Evolutionary conservation across 495 filamentous ascomycete genomes (phyloP).

Genomic region (Margaritispora aquatica): DNA sequence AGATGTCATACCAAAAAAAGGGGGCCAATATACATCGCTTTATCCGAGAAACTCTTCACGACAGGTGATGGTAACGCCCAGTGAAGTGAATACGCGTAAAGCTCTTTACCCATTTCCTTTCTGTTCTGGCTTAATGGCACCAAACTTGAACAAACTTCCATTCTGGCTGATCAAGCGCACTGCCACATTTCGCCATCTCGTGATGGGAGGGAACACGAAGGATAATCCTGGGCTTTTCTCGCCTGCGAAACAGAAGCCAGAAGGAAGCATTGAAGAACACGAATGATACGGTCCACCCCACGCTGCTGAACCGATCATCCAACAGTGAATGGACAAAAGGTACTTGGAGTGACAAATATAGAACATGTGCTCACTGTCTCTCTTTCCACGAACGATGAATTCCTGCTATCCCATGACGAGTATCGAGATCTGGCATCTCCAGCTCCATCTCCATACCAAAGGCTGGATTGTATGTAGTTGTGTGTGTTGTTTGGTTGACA

Average conservation of each 20-base stretch:
- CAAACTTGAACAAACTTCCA: background rate
- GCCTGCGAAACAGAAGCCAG: background rate
- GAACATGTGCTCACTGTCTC: constrained; percentile 1
- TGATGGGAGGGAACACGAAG: constrained; percentile 6
- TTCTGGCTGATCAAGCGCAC: background rate
- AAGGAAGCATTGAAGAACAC: background rate
- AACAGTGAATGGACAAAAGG: background rate
- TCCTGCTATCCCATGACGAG: constrained; percentile 1
- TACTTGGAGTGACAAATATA: constrained; percentile 11
- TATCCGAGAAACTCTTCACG: too few relatives aligned
- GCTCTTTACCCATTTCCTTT: background rate
- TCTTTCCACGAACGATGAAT: background rate
- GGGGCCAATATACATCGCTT: too few relatives aligned
- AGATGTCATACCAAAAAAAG: too few relatives aligned
- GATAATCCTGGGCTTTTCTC: background rate
- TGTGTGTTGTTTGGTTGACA: too few relatives aligned
- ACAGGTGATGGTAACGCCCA: too few relatives aligned
- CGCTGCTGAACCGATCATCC: background rate
- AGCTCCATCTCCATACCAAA: too few relatives aligned
- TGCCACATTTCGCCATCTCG: constrained; percentile 5
- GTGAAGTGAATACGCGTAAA: too few relatives aligned
- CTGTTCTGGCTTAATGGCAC: background rate
- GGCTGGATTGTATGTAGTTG: too few relatives aligned
- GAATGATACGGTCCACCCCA: constrained; percentile 1
- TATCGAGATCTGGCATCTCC: constrained; percentile 2